Conservation (phyloP, 2,329 filamentous ascomycete species). For the Ophiostoma ulmi region DNA sequence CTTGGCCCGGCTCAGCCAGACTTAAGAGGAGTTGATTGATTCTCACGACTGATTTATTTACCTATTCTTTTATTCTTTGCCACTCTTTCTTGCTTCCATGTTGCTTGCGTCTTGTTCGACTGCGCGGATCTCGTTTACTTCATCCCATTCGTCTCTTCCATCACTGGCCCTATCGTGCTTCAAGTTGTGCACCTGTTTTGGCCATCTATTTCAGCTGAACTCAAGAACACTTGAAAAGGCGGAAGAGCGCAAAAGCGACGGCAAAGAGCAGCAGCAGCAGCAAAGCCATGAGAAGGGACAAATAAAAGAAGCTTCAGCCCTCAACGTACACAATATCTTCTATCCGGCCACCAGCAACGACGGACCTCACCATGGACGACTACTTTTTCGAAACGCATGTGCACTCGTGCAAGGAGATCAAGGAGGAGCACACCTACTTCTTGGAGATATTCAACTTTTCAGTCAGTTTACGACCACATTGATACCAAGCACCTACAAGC, state of each 20-base stretch:
- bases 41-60: background rate
- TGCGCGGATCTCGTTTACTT: background rate
- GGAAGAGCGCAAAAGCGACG: constrained; percentile 6
- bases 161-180: background rate
- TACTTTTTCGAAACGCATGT: constrained; percentile 52
- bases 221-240: background rate
- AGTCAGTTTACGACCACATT: constrained; percentile 33
- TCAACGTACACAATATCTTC: background rate
- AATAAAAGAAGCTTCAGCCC: background rate
- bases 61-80: background rate
- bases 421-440: constrained; percentile 48
- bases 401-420: constrained; percentile 44
- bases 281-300: background rate
- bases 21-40: background rate
- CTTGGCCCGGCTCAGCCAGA: constrained; percentile 6
- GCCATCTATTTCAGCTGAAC: background rate
- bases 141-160: constrained; percentile 1
- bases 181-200: constrained; percentile 17
- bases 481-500: background rate
- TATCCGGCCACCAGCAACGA: background rate
- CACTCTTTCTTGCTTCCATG: background rate
- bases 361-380: constrained; percentile 47
- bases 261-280: background rate
- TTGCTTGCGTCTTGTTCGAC: background rate
- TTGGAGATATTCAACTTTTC: constrained; percentile 57